A percentile compares a stretch with the other conserved stretches of the same genome.
phyloP scores from a whole-genome alignment of 2,329 filamentous ascomycete species.

The Xylogone sp. region DNA sequence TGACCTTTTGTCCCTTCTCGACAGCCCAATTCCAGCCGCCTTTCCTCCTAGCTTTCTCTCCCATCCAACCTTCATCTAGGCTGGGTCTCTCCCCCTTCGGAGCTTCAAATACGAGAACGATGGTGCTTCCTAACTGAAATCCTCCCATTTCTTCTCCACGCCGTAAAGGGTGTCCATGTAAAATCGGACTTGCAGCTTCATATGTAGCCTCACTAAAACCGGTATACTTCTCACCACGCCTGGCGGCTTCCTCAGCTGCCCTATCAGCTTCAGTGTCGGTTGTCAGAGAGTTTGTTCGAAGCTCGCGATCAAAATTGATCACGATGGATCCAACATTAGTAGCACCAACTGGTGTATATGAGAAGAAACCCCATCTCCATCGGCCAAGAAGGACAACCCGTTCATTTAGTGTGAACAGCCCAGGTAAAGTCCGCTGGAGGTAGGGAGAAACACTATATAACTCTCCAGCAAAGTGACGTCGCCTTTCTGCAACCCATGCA shows the following conservation, averaged over 20 bases:
- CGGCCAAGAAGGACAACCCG: conserved; percentile 87
- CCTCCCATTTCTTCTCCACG: conserved; percentile 97
- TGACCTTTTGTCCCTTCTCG: conserved; percentile 81
- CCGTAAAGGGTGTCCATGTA: conserved; percentile 78
- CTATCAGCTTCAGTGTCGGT: conserved; percentile 90
- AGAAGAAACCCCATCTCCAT: conserved; percentile 98
- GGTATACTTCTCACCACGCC: conserved; percentile 76
- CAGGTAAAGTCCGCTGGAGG: conserved; percentile 85
- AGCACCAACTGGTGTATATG: conserved; percentile 89
- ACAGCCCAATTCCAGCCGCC: conserved; percentile 83
- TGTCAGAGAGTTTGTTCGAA: conserved; percentile 86
- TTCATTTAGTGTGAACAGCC: conserved; percentile 95
- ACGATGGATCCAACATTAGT: conserved; percentile 97
- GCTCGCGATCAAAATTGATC: conserved; percentile 92
- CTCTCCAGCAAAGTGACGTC: conserved; percentile 97
- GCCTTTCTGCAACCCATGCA: conserved; percentile 89
- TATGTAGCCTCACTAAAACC: conserved; percentile 94
- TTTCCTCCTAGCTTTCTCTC: conserved; percentile 47
- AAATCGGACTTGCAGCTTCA: conserved; percentile 67
- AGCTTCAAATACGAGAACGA: conserved; percentile 95
- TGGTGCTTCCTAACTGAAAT: conserved; percentile 90
- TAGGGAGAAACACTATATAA: conserved; percentile 94
- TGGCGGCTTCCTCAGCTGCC: conserved; percentile 74
- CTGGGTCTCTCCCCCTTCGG: conserved; percentile 58
- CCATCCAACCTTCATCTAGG: conserved; percentile 57